Evolutionary conservation across 495 filamentous ascomycete genomes (phyloP).

Genomic region (Wilcoxina mikolae): DNA sequence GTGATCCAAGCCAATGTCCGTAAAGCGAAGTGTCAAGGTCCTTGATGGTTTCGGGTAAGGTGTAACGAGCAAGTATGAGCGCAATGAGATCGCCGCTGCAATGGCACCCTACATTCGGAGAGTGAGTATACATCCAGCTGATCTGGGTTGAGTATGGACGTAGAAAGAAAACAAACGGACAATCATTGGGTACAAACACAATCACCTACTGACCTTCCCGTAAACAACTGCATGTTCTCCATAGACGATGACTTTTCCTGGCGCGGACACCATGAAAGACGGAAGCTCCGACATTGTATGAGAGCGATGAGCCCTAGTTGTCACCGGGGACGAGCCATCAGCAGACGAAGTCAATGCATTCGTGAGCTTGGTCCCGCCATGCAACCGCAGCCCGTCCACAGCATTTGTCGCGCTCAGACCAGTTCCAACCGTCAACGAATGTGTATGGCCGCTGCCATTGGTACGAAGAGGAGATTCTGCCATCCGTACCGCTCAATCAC

Average conservation of each 20-base stretch:
- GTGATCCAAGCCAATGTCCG: constrained; percentile 72
- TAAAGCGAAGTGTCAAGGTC: constrained; percentile 71
- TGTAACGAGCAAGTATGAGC: constrained; percentile 88
- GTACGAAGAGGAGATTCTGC: too few species aligned
- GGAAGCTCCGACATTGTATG: constrained; percentile 41
- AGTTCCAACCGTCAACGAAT: too few species aligned
- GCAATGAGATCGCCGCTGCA: constrained; percentile 82
- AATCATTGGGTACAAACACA: too few species aligned
- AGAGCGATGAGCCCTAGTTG: constrained; percentile 20
- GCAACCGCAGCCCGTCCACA: constrained; percentile 4
- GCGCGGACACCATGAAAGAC: constrained; percentile 91
- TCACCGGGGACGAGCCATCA: background rate
- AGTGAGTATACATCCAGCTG: constrained; percentile 8
- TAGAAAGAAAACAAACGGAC: constrained; percentile 2
- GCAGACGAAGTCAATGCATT: constrained; percentile 1
- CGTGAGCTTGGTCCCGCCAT: constrained; percentile 7
- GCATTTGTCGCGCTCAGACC: constrained; percentile 1
- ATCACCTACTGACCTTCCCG: constrained; percentile 49
- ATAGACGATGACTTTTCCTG: constrained; percentile 93
- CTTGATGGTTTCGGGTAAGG: constrained; percentile 72
- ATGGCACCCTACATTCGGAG: constrained; percentile 67
- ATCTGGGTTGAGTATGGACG: background rate
- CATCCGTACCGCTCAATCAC: too few species aligned
- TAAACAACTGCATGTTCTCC: constrained; percentile 95
- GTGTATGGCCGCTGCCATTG: too few species aligned